phyloP scores from a whole-genome alignment of 805 yeast species.

The Yamadazyma tumulicola region DNA sequence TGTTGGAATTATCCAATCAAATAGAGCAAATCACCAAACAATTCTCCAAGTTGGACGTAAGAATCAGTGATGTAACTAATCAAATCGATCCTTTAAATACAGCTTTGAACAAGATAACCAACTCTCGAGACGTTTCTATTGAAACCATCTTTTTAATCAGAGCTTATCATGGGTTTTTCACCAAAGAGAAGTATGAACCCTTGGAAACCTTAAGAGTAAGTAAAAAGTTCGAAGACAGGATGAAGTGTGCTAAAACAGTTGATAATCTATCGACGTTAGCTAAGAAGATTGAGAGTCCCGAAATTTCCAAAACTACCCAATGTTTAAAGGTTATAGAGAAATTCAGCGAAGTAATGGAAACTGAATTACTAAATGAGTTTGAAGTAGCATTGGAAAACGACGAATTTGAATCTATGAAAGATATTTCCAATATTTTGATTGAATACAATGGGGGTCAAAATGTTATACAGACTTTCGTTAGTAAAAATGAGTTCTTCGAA shows the following conservation, averaged over 20 bases:
- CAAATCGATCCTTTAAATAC: conserved; percentile 70
- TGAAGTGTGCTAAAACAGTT: conserved; percentile 66
- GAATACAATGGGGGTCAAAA: conserved; percentile 83
- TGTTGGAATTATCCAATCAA: conserved; percentile 50
- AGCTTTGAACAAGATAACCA: conserved; percentile 61
- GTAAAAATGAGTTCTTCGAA: conserved; percentile 67
- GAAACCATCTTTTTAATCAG: conserved; percentile 70
- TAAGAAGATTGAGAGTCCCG: conserved; percentile 55
- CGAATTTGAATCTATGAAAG: conserved; percentile 69
- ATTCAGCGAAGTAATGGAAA: conserved; percentile 76
- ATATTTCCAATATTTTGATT: conserved; percentile 67
- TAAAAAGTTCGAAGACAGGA: conserved; percentile 44
- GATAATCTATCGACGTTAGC: conserved; percentile 65
- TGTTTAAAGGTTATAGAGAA: conserved; percentile 52
- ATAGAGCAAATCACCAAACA: conserved; percentile 44
- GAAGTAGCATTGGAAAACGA: conserved; percentile 69
- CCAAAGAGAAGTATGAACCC: conserved; percentile 52
- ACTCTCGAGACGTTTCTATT: conserved; percentile 67
- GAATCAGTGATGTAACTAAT: conserved; percentile 54
- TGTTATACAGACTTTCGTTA: conserved; percentile 78
- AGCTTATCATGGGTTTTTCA: conserved; percentile 72
- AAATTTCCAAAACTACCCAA: conserved; percentile 41
- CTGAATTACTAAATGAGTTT: conserved; percentile 62
- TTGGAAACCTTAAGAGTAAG: conserved; percentile 57
- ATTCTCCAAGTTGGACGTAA: conserved; percentile 49